Conservation (phyloP, 768 basidiomycete species). For the Boletales sp. region DNA sequence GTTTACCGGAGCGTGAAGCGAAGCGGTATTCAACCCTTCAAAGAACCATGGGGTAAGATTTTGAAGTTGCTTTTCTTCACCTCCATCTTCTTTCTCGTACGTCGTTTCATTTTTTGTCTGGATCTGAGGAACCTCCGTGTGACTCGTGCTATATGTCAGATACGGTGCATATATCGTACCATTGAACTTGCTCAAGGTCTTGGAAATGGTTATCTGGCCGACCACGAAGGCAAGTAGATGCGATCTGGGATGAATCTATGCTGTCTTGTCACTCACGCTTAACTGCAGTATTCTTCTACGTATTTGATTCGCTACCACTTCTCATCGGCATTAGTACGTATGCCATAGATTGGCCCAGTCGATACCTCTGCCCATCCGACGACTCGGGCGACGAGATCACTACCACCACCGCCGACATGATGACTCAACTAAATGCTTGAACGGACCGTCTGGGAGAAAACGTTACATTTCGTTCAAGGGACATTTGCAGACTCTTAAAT, state of each 20-base stretch:
- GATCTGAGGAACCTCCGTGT: no score
- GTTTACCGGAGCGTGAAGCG: slow-evolving; percentile 14
- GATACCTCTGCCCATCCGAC: slow-evolving; percentile 14
- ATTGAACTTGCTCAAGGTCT: slow-evolving; percentile 18
- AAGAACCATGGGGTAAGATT: slow-evolving; percentile 17
- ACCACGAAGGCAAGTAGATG: slow-evolving; percentile 22
- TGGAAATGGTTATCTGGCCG: slow-evolving; percentile 14
- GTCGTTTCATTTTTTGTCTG: background rate
- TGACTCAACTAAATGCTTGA: background rate
- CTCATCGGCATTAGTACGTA: slow-evolving; percentile 24
- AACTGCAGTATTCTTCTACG: slow-evolving; percentile 25
- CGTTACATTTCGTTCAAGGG: no score
- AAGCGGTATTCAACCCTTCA: background rate
- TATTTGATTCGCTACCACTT: slow-evolving; percentile 28
- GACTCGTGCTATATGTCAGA: slow-evolving; percentile 3
- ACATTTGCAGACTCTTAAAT: no score
- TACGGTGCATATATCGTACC: slow-evolving; percentile 30
- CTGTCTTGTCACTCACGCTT: background rate
- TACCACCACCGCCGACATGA: background rate
- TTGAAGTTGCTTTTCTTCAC: slow-evolving; percentile 22
- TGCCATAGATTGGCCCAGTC: slow-evolving; percentile 25
- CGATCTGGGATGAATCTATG: no score
- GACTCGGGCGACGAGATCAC: background rate
- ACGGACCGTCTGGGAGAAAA: no score
- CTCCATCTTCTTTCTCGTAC: slow-evolving; percentile 24